Percentiles rank a stretch among this genome's conserved stretches.
Conservation (phyloP, 2,329 filamentous ascomycete genomes). For the Scolecobasidium constrictum region DNA sequence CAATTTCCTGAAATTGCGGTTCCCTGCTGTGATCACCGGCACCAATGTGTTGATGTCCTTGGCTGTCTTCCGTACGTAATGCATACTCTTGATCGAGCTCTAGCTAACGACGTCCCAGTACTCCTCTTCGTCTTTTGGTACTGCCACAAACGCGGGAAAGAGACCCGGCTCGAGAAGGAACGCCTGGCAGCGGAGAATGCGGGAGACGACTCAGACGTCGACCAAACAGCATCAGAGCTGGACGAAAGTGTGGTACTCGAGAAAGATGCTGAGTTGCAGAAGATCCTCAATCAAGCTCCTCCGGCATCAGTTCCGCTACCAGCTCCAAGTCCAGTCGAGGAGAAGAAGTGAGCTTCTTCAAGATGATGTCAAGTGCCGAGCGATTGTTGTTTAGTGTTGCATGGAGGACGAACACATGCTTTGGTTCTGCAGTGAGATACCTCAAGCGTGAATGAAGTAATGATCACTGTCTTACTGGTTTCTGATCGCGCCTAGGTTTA, state of each 20-base stretch:
- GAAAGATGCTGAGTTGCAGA: slow-evolving; percentile 17
- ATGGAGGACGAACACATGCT: no score
- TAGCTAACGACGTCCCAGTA: slow-evolving; percentile 42
- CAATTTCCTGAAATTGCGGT: slow-evolving; percentile 73
- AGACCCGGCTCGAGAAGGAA: slow-evolving; percentile 64
- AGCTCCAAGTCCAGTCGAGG: neutral
- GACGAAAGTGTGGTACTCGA: slow-evolving; percentile 15
- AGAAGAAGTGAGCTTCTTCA: neutral
- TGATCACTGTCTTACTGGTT: no score
- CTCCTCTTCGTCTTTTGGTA: slow-evolving; percentile 95
- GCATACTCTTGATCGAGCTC: neutral
- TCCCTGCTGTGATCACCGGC: slow-evolving; percentile 74
- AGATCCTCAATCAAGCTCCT: slow-evolving; percentile 15
- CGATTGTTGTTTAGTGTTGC: no score
- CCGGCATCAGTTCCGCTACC: neutral
- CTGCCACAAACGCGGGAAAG: slow-evolving; percentile 87
- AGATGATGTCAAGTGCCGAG: no score
- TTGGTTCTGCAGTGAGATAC: no score
- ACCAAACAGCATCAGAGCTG: slow-evolving; percentile 14
- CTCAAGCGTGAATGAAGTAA: no score
- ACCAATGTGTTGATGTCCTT: slow-evolving; percentile 88
- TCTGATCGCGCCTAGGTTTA: no score
- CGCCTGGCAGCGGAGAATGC: slow-evolving; percentile 20
- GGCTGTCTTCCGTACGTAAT: slow-evolving; percentile 66
- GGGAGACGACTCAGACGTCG: slow-evolving; percentile 6